These are phyloP conservation scores for Lactifluus rugatus DNA, from an alignment of 768 basidiomycete genomes.

Conservation along the genomic window DNA sequence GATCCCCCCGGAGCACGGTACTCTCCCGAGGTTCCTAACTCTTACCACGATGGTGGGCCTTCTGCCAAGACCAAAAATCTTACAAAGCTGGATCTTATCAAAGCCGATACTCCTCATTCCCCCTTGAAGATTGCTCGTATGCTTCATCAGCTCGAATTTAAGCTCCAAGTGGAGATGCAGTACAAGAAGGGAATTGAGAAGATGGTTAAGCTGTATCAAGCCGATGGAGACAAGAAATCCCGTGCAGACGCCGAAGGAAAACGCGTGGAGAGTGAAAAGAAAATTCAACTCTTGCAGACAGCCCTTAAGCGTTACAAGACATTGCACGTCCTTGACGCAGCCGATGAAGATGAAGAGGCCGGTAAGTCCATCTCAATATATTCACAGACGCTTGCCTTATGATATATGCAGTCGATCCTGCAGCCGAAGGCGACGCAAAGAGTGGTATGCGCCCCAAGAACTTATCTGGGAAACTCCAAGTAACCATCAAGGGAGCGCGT, in stretches of 20 bases:
- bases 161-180: slow-evolving; percentile 95
- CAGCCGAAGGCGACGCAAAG: slow-evolving; percentile 68
- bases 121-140: slow-evolving; percentile 94
- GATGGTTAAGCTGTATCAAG: slow-evolving; percentile 94
- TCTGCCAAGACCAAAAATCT: slow-evolving; percentile 53
- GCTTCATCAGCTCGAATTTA: slow-evolving; percentile 99
- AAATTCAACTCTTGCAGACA: slow-evolving; percentile 85
- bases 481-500: slow-evolving; percentile 81
- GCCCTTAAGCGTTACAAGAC: slow-evolving; percentile 96
- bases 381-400: background rate
- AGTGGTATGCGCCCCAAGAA: slow-evolving; percentile 91
- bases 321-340: slow-evolving; percentile 85
- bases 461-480: slow-evolving; percentile 82
- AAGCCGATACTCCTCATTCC: slow-evolving; percentile 94
- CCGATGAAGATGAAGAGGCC: slow-evolving; percentile 68
- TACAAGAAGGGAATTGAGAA: slow-evolving; percentile 98
- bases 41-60: slow-evolving; percentile 31
- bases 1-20: slow-evolving; percentile 18
- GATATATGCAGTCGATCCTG: slow-evolving; percentile 15
- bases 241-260: slow-evolving; percentile 90
- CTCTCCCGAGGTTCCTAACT: slow-evolving; percentile 24
- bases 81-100: slow-evolving; percentile 87
- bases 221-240: slow-evolving; percentile 95
- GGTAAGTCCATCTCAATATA: slow-evolving; percentile 31
- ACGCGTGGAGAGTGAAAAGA: slow-evolving; percentile 89